phyloP scores from a whole-genome alignment of 164 flowering plant species.

The Nymphaea thermarum region DNA sequence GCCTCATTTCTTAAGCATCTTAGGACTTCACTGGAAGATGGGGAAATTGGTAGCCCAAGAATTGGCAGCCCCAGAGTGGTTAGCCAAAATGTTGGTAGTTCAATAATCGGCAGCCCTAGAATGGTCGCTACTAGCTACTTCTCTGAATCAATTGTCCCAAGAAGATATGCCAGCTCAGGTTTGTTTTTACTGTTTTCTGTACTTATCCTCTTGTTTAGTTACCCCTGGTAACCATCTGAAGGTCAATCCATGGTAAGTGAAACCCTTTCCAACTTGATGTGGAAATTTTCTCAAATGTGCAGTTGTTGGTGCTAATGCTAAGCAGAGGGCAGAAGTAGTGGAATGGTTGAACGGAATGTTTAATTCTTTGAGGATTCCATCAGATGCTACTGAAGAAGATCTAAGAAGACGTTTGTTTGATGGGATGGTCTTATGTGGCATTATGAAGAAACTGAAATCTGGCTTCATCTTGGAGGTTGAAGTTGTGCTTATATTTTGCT shows the following conservation, averaged over 20 bases:
- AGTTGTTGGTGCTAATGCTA: constrained; percentile 11
- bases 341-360: constrained; percentile 57
- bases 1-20: background rate
- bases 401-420: constrained; percentile 46
- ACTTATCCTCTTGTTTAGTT: background rate
- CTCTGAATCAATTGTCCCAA: background rate
- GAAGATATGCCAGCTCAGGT: background rate
- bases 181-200: background rate
- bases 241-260: too few species aligned
- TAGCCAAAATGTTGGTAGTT: background rate
- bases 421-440: constrained; percentile 43
- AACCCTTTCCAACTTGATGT: too few species aligned
- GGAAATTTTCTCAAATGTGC: background rate
- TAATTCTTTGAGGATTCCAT: constrained; percentile 36
- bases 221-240: too few species aligned
- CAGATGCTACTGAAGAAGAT: constrained; percentile 63
- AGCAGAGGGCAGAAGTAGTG: constrained; percentile 26
- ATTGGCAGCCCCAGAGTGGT: background rate
- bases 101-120: background rate
- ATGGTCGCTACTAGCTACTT: background rate
- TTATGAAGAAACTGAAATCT: constrained; percentile 47
- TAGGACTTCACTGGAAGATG: background rate
- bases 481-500: constrained; percentile 3
- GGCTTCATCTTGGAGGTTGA: constrained; percentile 40
- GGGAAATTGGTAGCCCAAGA: background rate